Conservation (phyloP, 371 early-diverging fungal genomes). For the Actinomucor elegans region DNA sequence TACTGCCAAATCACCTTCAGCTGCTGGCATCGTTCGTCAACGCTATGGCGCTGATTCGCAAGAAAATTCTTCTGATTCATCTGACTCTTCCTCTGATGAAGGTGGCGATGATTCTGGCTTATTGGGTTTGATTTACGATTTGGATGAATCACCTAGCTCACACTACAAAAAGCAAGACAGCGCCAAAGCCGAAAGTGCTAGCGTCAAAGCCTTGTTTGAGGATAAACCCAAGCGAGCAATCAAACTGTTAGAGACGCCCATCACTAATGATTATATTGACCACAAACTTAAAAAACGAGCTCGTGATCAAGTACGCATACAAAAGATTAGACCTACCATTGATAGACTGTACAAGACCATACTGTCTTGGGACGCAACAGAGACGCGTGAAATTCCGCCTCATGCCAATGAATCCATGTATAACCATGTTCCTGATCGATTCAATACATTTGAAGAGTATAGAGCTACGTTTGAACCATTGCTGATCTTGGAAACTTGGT, state of each 20-base stretch:
- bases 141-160: slow-evolving; percentile 8
- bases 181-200: slow-evolving; percentile 32
- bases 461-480: slow-evolving; percentile 76
- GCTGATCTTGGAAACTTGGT: slow-evolving; percentile 84
- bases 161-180: slow-evolving; percentile 1
- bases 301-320: slow-evolving; percentile 30
- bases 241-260: slow-evolving; percentile 36
- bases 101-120: slow-evolving; percentile 19
- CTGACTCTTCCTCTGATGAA: slow-evolving; percentile 32
- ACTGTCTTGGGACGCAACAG: slow-evolving; percentile 56
- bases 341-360: slow-evolving; percentile 48
- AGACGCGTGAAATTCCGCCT: slow-evolving; percentile 48
- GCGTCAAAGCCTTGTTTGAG: slow-evolving; percentile 38
- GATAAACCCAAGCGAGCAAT: slow-evolving; percentile 29
- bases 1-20: slow-evolving; percentile 43
- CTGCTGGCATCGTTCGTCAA: slow-evolving; percentile 21
- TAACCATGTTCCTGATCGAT: slow-evolving; percentile 57
- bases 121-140: slow-evolving; percentile 27
- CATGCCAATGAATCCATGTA: slow-evolving; percentile 21
- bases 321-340: slow-evolving; percentile 52
- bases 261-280: slow-evolving; percentile 8
- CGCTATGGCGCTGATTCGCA: slow-evolving; percentile 12
- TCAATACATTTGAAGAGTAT: slow-evolving; percentile 65
- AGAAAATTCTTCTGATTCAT: slow-evolving; percentile 26
- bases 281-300: slow-evolving; percentile 19